Percentiles rank a stretch among this genome's conserved stretches.
These are phyloP conservation scores for Paraglomus brasilianum DNA, from an alignment of 192 early-diverging fungal species.

Conservation along the genomic window DNA sequence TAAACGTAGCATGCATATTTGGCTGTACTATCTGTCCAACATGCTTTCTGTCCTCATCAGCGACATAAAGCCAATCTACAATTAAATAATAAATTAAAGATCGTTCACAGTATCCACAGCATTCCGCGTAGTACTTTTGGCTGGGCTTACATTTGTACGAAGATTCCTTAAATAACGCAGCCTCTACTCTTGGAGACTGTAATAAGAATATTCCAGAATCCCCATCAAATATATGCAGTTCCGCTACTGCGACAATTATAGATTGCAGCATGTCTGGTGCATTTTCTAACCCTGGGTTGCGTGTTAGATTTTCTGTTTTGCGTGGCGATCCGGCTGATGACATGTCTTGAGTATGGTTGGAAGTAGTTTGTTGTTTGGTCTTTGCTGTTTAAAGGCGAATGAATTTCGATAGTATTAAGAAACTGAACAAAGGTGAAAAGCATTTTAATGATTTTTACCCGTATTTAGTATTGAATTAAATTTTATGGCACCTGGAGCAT, in stretches of 20 bases:
- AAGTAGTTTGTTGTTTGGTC: too few species aligned
- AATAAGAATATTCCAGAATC: constrained; percentile 50
- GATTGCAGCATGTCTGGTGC: constrained; percentile 46
- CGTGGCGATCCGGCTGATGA: too few species aligned
- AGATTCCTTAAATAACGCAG: constrained; percentile 7
- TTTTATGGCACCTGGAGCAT: too few species aligned
- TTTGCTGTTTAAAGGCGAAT: too few species aligned
- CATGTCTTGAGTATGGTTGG: too few species aligned
- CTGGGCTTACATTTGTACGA: constrained; percentile 24
- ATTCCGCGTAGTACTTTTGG: too few species aligned
- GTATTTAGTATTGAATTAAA: too few species aligned
- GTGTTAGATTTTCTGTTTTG: constrained; percentile 18
- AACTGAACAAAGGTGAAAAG: too few species aligned
- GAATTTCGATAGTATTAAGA: too few species aligned
- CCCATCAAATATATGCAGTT: constrained; percentile 69
- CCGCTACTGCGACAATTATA: constrained; percentile 48
- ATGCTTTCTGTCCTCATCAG: constrained; percentile 43
- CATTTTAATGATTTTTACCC: too few species aligned
- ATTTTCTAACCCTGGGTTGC: constrained; percentile 28
- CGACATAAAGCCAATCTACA: constrained; percentile 57
- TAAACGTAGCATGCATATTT: constrained; percentile 80
- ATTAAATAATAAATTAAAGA: constrained; percentile 13
- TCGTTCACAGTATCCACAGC: too few species aligned
- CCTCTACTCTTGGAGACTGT: constrained; percentile 39
- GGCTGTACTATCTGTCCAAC: constrained; percentile 62